Percentiles rank a stretch among this genome's conserved stretches.
These are phyloP conservation scores for Gloeophyllum trabeum DNA, from an alignment of 768 basidiomycete genomes.

Conservation along the genomic window DNA sequence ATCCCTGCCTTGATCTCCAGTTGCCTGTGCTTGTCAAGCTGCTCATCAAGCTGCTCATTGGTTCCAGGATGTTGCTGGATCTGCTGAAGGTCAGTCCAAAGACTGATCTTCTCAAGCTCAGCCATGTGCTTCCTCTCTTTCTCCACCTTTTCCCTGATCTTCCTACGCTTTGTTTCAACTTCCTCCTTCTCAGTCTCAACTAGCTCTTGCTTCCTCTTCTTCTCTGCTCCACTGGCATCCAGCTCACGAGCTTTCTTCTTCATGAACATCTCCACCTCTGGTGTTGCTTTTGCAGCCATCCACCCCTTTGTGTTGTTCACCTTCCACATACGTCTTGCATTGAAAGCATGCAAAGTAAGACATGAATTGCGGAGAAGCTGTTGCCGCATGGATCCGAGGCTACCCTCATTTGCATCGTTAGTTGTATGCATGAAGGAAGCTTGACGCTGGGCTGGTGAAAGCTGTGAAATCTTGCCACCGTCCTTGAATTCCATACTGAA, in stretches of 20 bases:
- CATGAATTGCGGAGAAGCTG: neutral
- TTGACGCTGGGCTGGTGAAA: slow-evolving; percentile 3
- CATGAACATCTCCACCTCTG: neutral
- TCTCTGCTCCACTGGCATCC: neutral
- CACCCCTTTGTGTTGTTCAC: neutral
- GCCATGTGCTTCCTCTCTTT: neutral
- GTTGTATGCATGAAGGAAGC: slow-evolving; percentile 9
- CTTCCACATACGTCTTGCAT: neutral
- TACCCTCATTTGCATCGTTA: slow-evolving; percentile 13
- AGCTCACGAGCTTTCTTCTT: neutral
- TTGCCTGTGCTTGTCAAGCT: neutral
- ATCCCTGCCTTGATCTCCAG: too few relatives aligned
- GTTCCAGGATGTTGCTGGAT: neutral
- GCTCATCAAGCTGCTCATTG: slow-evolving; percentile 1
- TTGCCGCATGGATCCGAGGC: slow-evolving; percentile 4
- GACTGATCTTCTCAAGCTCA: neutral
- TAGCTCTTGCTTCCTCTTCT: neutral
- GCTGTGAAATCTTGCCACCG: slow-evolving; percentile 6
- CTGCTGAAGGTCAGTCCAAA: neutral
- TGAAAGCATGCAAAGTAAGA: neutral
- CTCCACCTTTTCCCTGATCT: neutral
- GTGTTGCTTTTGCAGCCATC: neutral
- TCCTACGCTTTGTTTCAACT: neutral
- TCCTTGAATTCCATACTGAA: slow-evolving; percentile 5
- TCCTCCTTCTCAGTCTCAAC: neutral